Percentiles rank a stretch among this genome's conserved stretches.
Evolutionary conservation across 768 basidiomycete genomes (phyloP).

Genomic region (Epithele typhae): DNA sequence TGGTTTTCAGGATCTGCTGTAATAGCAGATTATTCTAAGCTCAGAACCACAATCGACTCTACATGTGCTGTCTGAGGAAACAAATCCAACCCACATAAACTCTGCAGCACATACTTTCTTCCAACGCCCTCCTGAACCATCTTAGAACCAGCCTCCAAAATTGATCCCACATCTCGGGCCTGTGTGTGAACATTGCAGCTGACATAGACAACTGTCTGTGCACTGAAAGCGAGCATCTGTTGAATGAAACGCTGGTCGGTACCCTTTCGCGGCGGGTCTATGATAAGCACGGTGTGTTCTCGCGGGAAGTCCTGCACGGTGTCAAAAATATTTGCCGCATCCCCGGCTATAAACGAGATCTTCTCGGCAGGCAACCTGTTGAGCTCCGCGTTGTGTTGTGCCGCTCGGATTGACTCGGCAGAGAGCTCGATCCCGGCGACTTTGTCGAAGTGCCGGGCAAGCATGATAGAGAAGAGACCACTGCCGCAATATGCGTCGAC

Average conservation of each 20-base stretch:
- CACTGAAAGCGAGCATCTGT: slow-evolving; percentile 70
- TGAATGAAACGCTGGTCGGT: slow-evolving; percentile 76
- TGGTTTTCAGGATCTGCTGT: background rate
- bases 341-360: slow-evolving; percentile 70
- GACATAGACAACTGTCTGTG: slow-evolving; percentile 77
- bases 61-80: slow-evolving; percentile 98
- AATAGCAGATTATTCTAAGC: slow-evolving; percentile 25
- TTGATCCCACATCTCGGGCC: slow-evolving; percentile 80
- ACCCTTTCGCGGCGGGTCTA: slow-evolving; percentile 94
- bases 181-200: slow-evolving; percentile 96
- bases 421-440: slow-evolving; percentile 90
- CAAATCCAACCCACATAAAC: slow-evolving; percentile 84
- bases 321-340: slow-evolving; percentile 83
- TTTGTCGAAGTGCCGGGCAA: slow-evolving; percentile 68
- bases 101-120: slow-evolving; percentile 72
- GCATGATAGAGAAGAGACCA: slow-evolving; percentile 82
- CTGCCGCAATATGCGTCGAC: slow-evolving; percentile 95
- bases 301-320: slow-evolving; percentile 63
- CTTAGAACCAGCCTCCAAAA: slow-evolving; percentile 45
- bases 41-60: slow-evolving; percentile 59
- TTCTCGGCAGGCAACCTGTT: slow-evolving; percentile 55
- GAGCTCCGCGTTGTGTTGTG: slow-evolving; percentile 59
- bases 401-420: slow-evolving; percentile 61
- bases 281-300: slow-evolving; percentile 61
- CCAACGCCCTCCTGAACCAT: slow-evolving; percentile 31